Evolutionary conservation across 2,329 filamentous ascomycete genomes (phyloP).

Genomic region (Diaporthe sp.): DNA sequence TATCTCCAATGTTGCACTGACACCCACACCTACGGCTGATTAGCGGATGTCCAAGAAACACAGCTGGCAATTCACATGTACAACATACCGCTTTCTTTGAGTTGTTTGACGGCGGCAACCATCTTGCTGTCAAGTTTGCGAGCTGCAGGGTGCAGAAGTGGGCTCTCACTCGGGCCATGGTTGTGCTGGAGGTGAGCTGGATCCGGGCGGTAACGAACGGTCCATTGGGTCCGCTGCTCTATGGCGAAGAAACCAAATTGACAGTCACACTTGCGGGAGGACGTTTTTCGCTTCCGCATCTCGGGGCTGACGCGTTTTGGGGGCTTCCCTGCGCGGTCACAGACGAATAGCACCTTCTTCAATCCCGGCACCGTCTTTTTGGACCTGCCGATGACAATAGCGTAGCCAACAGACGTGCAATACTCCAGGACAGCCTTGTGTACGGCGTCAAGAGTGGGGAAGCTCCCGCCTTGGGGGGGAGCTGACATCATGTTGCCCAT

Average conservation of each 20-base stretch:
- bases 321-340: constrained; percentile 75
- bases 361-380: constrained; percentile 77
- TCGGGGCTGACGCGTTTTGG: constrained; percentile 74
- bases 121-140: constrained; percentile 77
- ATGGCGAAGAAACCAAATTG: constrained; percentile 80
- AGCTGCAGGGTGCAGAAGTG: constrained; percentile 75
- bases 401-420: constrained; percentile 77
- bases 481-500: constrained; percentile 74
- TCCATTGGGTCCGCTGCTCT: constrained; percentile 77
- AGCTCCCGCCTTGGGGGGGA: constrained; percentile 75
- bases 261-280: constrained; percentile 78
- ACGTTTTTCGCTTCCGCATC: constrained; percentile 75
- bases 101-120: constrained; percentile 75
- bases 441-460: constrained; percentile 74
- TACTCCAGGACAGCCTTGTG: constrained; percentile 76
- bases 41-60: constrained; percentile 45
- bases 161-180: constrained; percentile 76
- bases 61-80: neutral
- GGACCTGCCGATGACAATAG: constrained; percentile 76
- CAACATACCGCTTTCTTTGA: constrained; percentile 75
- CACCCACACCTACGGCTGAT: constrained; percentile 69
- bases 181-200: constrained; percentile 72
- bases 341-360: constrained; percentile 78
- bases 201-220: constrained; percentile 74
- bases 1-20: constrained; percentile 76